A percentile compares a stretch with the other conserved stretches of the same genome.
Evolutionary conservation across 2,329 filamentous ascomycete species (phyloP).

Genomic region (Thielaviopsis musarum): DNA sequence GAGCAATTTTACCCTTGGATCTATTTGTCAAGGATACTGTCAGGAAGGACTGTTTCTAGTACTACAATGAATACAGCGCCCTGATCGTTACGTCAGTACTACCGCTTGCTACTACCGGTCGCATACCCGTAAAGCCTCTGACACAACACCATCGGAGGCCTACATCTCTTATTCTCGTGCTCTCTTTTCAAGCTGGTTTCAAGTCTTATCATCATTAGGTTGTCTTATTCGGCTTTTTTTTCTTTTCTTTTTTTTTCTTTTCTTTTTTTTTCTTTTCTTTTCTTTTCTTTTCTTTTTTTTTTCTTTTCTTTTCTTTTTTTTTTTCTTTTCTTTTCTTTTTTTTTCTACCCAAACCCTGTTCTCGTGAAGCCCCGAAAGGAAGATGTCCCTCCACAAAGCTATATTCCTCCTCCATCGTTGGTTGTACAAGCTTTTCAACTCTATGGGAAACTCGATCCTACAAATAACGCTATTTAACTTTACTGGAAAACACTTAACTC

Average conservation of each 20-base stretch:
- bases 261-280: background rate
- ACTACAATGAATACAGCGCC: too few species aligned
- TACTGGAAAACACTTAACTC: background rate
- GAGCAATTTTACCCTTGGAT: too few species aligned
- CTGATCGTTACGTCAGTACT: too few species aligned
- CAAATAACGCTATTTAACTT: background rate
- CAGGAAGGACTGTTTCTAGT: too few species aligned
- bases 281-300: background rate
- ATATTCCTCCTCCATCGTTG: background rate
- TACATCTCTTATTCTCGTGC: too few species aligned
- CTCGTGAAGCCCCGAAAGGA: background rate
- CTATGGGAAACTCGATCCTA: background rate
- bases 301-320: background rate
- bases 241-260: background rate
- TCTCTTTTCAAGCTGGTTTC: too few species aligned
- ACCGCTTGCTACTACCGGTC: too few species aligned
- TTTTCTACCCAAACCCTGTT: background rate
- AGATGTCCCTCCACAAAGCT: too few species aligned
- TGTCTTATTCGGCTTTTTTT: background rate
- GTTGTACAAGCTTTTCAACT: background rate
- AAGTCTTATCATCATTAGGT: too few species aligned
- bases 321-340: conserved; percentile 1
- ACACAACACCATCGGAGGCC: too few species aligned
- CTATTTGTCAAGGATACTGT: too few species aligned
- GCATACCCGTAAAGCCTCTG: too few species aligned